phyloP scores from a whole-genome alignment of 345 rosid genomes.

The Raphanus sativus region DNA sequence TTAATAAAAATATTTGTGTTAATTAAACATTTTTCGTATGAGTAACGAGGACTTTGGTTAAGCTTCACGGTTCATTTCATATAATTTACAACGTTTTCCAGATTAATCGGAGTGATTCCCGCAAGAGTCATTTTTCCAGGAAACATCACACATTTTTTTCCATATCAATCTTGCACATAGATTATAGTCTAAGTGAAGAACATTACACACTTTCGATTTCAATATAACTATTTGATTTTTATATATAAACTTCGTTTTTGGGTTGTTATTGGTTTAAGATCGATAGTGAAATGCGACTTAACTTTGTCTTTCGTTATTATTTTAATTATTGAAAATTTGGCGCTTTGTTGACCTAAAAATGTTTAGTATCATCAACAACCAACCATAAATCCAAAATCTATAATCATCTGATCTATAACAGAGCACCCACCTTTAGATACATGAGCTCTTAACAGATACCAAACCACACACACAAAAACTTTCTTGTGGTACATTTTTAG shows the following conservation, averaged over 20 bases:
- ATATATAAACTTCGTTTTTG: neutral
- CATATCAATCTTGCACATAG: neutral
- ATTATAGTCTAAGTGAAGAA: slow-evolving; percentile 20
- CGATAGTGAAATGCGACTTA: slow-evolving; percentile 33
- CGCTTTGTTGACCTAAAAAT: slow-evolving; percentile 31
- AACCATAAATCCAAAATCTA: slow-evolving; percentile 31
- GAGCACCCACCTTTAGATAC: slow-evolving; percentile 36
- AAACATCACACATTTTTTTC: slow-evolving; percentile 16
- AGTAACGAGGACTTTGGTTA: neutral
- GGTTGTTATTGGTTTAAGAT: slow-evolving; percentile 27
- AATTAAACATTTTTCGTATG: slow-evolving; percentile 4
- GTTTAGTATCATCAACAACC: slow-evolving; percentile 36
- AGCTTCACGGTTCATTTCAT: slow-evolving; percentile 7
- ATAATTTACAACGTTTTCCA: neutral
- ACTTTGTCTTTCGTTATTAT: slow-evolving; percentile 20
- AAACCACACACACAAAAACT: neutral
- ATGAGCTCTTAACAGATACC: slow-evolving; percentile 21
- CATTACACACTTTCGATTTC: slow-evolving; percentile 1
- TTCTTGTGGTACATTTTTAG: slow-evolving; percentile 9
- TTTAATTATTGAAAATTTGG: slow-evolving; percentile 26
- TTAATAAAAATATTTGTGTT: neutral
- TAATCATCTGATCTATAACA: slow-evolving; percentile 29
- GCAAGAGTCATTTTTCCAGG: slow-evolving; percentile 33
- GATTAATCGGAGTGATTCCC: slow-evolving; percentile 35
- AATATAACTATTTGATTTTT: neutral